phyloP scores from a whole-genome alignment of 768 basidiomycete species.

The Leccinum pellstonianum region DNA sequence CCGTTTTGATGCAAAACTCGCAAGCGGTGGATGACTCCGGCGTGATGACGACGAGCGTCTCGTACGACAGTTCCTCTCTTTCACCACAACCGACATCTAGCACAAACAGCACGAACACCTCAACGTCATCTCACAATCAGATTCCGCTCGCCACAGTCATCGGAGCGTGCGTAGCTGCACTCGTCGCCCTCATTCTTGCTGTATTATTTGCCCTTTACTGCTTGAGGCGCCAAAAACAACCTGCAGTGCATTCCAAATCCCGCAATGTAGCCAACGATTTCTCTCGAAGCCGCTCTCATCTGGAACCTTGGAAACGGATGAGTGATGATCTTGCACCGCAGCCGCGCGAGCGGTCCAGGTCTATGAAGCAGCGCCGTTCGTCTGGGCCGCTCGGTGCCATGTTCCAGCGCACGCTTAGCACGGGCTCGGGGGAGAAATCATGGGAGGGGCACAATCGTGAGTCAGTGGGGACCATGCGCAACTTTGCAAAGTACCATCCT shows the following conservation, averaged over 20 bases:
- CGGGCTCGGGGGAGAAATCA: conserved; percentile 49
- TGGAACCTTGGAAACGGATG: conserved; percentile 59
- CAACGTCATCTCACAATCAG: conserved; percentile 16
- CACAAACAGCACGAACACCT: background rate
- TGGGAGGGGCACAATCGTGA: conserved; percentile 37
- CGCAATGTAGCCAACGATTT: conserved; percentile 43
- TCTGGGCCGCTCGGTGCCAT: conserved; percentile 51
- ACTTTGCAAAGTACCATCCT: conserved; percentile 62
- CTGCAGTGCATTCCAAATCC: conserved; percentile 27
- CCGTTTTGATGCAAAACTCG: conserved; percentile 25
- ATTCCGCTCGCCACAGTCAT: conserved; percentile 51
- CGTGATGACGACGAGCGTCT: conserved; percentile 8
- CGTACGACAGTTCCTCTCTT: conserved; percentile 9
- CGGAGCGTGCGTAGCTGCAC: conserved; percentile 61
- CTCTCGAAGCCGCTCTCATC: conserved; percentile 41
- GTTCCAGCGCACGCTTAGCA: conserved; percentile 60
- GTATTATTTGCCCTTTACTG: conserved; percentile 55
- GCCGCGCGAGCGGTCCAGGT: conserved; percentile 38
- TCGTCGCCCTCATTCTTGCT: conserved; percentile 47
- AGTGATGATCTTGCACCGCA: conserved; percentile 46
- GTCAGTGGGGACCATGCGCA: conserved; percentile 31
- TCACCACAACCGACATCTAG: conserved; percentile 8
- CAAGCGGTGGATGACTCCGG: background rate
- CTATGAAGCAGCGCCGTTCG: conserved; percentile 41
- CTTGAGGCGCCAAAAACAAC: conserved; percentile 41